phyloP scores from a whole-genome alignment of 164 flowering plant genomes.

The Tinospora cordifolia region DNA sequence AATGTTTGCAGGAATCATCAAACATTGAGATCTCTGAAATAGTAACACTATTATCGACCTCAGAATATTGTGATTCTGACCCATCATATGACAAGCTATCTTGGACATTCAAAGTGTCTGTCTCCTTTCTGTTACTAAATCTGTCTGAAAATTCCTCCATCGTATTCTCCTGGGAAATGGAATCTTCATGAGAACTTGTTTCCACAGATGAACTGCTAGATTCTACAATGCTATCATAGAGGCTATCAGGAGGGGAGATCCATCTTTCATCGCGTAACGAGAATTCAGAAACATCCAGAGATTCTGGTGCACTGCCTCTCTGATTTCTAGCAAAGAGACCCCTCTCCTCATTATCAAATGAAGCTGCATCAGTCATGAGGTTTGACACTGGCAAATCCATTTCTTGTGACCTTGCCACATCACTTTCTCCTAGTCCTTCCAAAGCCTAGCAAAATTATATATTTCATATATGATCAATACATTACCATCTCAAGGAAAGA shows the following conservation, averaged over 20 bases:
- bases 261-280: conserved; percentile 63
- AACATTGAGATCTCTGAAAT: conserved; percentile 6
- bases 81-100: conserved; percentile 19
- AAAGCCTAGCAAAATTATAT: conserved; percentile 50
- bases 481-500: background rate
- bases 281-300: conserved; percentile 23
- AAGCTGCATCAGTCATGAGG: conserved; percentile 33
- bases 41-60: conserved; percentile 17
- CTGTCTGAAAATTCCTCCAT: conserved; percentile 22
- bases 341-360: conserved; percentile 31
- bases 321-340: conserved; percentile 28
- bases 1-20: conserved; percentile 22
- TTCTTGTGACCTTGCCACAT: conserved; percentile 56
- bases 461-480: background rate
- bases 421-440: conserved; percentile 88
- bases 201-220: conserved; percentile 38
- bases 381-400: conserved; percentile 42
- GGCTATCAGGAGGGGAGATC: conserved; percentile 87
- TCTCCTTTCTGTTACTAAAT: conserved; percentile 16
- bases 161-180: conserved; percentile 24
- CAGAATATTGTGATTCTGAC: conserved; percentile 24
- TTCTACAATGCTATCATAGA: conserved; percentile 46
- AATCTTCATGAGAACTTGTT: conserved; percentile 33
- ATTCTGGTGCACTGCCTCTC: conserved; percentile 26
- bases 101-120: conserved; percentile 19